Conservation (phyloP, 495 filamentous ascomycete genomes). For the Penicillium soppii region DNA sequence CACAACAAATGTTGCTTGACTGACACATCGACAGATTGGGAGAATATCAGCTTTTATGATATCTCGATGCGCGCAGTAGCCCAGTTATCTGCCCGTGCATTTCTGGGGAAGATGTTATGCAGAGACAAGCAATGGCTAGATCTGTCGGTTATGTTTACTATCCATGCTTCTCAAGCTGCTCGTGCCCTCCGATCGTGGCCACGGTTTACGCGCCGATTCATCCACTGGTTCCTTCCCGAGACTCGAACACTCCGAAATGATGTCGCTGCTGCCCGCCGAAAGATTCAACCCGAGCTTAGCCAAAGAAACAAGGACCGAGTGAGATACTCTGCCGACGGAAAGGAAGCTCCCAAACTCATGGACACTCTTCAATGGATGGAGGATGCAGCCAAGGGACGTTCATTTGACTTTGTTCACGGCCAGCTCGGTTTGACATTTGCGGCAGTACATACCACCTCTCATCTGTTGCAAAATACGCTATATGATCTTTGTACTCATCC, state of each 20-base stretch:
- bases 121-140: slow-evolving; percentile 42
- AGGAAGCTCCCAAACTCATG: background rate
- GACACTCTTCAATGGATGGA: slow-evolving; percentile 21
- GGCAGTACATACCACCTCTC: background rate
- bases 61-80: too few relatives aligned
- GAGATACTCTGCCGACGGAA: too few relatives aligned
- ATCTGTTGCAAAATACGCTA: background rate
- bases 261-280: slow-evolving; percentile 3
- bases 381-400: slow-evolving; percentile 11
- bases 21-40: too few relatives aligned
- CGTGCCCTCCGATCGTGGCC: slow-evolving; percentile 33
- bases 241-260: background rate
- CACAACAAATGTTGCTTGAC: too few relatives aligned
- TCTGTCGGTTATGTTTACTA: slow-evolving; percentile 38
- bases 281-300: slow-evolving; percentile 11
- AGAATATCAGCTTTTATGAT: too few relatives aligned
- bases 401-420: slow-evolving; percentile 2
- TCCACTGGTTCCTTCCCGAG: slow-evolving; percentile 11
- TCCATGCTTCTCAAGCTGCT: slow-evolving; percentile 30
- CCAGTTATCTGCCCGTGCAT: slow-evolving; percentile 46
- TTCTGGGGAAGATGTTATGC: slow-evolving; percentile 43
- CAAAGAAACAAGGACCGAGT: background rate
- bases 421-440: background rate
- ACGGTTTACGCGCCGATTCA: slow-evolving; percentile 36
- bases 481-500: background rate